These are phyloP conservation scores for Macroventuria anomochaeta DNA, from an alignment of 2,329 filamentous ascomycete genomes.

Conservation along the genomic window DNA sequence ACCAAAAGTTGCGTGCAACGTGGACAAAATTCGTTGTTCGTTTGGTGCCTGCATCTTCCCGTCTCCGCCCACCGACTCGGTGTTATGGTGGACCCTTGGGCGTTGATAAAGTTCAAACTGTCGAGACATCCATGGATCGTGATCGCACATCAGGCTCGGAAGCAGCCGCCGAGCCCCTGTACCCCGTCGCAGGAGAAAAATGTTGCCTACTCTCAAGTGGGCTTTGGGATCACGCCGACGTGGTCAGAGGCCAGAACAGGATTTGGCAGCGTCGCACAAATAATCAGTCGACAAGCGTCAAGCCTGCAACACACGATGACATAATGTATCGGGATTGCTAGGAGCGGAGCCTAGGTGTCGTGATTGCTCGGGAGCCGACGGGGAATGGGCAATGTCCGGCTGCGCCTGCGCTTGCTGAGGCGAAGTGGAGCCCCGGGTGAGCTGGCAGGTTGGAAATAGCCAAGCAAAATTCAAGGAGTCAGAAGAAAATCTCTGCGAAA, in stretches of 20 bases:
- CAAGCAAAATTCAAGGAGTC: conserved; percentile 10
- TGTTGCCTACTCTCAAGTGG: not conserved
- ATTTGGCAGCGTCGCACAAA: conserved; percentile 20
- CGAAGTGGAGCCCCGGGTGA: conserved; percentile 14
- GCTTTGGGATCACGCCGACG: conserved; percentile 23
- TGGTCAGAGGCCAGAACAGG: conserved; percentile 30
- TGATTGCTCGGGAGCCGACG: conserved; percentile 23
- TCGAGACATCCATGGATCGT: conserved; percentile 5
- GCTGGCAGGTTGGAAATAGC: conserved; percentile 13
- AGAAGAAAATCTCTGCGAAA: conserved; percentile 14
- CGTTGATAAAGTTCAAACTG: conserved; percentile 4
- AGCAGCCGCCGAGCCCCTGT: conserved; percentile 16
- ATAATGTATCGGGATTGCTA: conserved; percentile 24
- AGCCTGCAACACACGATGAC: conserved; percentile 21
- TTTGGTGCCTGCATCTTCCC: conserved; percentile 8
- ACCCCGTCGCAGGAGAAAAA: not conserved
- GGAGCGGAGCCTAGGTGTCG: conserved; percentile 20
- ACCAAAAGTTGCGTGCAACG: not conserved
- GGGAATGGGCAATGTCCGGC: conserved; percentile 4
- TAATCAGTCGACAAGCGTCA: conserved; percentile 15
- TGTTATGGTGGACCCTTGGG: conserved; percentile 9
- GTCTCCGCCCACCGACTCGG: conserved; percentile 4
- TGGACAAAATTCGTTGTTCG: conserved; percentile 1
- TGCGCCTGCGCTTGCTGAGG: conserved; percentile 10
- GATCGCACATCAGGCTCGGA: conserved; percentile 7